These are phyloP conservation scores for Colletotrichum scovillei DNA, from an alignment of 2,329 filamentous ascomycete species.

Conservation along the genomic window DNA sequence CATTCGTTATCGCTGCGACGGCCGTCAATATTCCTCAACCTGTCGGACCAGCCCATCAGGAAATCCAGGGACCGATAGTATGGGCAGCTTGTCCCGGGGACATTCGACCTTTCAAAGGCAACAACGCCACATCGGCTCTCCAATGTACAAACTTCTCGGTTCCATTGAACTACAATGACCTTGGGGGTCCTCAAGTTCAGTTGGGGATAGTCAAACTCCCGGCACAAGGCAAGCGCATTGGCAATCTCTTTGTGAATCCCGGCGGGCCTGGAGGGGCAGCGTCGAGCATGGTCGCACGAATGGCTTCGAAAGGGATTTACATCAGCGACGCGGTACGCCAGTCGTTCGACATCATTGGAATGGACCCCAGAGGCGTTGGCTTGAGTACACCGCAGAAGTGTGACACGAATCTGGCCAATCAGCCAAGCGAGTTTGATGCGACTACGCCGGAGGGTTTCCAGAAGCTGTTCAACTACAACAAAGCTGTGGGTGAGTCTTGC, in stretches of 20 bases:
- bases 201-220: slow-evolving; percentile 25
- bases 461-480: slow-evolving; percentile 19
- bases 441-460: slow-evolving; percentile 27
- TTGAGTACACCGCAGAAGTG: slow-evolving; percentile 21
- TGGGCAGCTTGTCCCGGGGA: slow-evolving; percentile 22
- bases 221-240: slow-evolving; percentile 6
- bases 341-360: slow-evolving; percentile 22
- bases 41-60: neutral
- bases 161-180: slow-evolving; percentile 6
- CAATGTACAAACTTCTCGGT: slow-evolving; percentile 30
- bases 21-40: slow-evolving; percentile 16
- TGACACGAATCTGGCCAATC: slow-evolving; percentile 12
- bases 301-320: slow-evolving; percentile 1
- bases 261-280: slow-evolving; percentile 27
- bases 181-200: neutral
- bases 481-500: slow-evolving; percentile 27
- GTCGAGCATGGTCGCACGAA: slow-evolving; percentile 21
- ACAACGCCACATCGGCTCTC: slow-evolving; percentile 1
- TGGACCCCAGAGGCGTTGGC: slow-evolving; percentile 21
- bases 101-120: slow-evolving; percentile 6
- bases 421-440: slow-evolving; percentile 25
- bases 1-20: neutral
- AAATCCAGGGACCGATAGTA: neutral
- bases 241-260: slow-evolving; percentile 30
- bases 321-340: slow-evolving; percentile 19